Conservation (phyloP, 2,329 filamentous ascomycete genomes). For the Fusarium devonianum region DNA sequence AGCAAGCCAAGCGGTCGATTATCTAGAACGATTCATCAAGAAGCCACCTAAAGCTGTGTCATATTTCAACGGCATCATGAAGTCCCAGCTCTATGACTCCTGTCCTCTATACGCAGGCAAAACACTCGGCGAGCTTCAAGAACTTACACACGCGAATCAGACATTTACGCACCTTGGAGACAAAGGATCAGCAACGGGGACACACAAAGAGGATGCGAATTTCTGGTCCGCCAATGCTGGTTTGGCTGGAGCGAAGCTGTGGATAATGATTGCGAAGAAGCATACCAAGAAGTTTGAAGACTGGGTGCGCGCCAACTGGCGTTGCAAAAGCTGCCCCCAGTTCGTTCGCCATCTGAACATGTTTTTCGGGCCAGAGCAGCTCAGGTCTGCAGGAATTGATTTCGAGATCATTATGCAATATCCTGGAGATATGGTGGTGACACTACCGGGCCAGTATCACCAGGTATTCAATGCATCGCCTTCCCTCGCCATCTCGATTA, state of each 20-base stretch:
- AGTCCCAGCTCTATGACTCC: neutral
- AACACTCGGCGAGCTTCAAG: neutral
- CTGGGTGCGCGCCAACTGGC: slow-evolving; percentile 1
- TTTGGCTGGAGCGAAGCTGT: slow-evolving; percentile 1
- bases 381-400: neutral
- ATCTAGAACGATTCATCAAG: neutral
- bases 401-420: slow-evolving; percentile 1
- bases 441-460: slow-evolving; percentile 6
- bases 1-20: neutral
- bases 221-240: slow-evolving; percentile 3
- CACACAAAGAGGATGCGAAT: slow-evolving; percentile 7
- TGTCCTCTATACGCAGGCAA: slow-evolving; percentile 8
- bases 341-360: slow-evolving; percentile 14
- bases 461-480: slow-evolving; percentile 1
- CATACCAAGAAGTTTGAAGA: slow-evolving; percentile 7
- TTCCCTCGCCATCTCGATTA: slow-evolving; percentile 7
- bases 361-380: slow-evolving; percentile 3
- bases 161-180: slow-evolving; percentile 1
- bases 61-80: slow-evolving; percentile 1
- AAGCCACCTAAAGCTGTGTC: neutral
- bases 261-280: neutral
- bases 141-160: slow-evolving; percentile 2
- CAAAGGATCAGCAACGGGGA: neutral
- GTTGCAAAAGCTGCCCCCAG: slow-evolving; percentile 6
- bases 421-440: slow-evolving; percentile 2